Evolutionary conservation across 345 rosid genomes (phyloP).

Genomic region (Corchorus capsularis): DNA sequence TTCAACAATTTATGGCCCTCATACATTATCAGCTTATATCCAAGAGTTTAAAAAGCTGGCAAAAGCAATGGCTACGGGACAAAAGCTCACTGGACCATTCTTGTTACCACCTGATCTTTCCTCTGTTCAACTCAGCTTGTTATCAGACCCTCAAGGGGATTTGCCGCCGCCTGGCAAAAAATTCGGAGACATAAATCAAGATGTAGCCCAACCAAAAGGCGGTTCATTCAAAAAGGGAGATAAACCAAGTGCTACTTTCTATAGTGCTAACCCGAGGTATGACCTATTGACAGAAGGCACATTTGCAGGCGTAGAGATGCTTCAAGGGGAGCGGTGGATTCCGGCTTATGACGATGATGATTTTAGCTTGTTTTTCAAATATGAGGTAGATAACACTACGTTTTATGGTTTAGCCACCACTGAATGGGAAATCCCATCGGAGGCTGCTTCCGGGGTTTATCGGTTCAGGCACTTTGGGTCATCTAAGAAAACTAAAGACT

Average conservation of each 20-base stretch:
- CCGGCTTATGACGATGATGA: conserved; percentile 62
- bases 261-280: conserved; percentile 60
- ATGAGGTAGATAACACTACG: conserved; percentile 35
- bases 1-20: conserved; percentile 66
- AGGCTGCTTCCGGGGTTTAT: conserved; percentile 43
- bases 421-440: conserved; percentile 52
- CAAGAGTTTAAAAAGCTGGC: conserved; percentile 59
- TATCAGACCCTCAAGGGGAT: conserved; percentile 35
- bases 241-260: conserved; percentile 44
- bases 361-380: conserved; percentile 49
- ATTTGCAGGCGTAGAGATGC: conserved; percentile 55
- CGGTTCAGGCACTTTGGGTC: conserved; percentile 59
- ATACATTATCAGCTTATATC: conserved; percentile 55
- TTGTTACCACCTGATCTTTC: conserved; percentile 53
- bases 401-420: conserved; percentile 40
- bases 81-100: conserved; percentile 11
- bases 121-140: conserved; percentile 38
- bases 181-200: conserved; percentile 53
- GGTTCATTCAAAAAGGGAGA: conserved; percentile 48
- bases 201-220: conserved; percentile 29
- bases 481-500: conserved; percentile 31
- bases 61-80: conserved; percentile 47
- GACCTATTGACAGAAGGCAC: conserved; percentile 63
- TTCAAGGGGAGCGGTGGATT: conserved; percentile 41
- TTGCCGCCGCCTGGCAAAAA: conserved; percentile 42